A percentile compares a stretch with the other conserved stretches of the same genome.
phyloP scores from a whole-genome alignment of 1,284 basidiomycete genomes.

The Irpex rosettiformis region DNA sequence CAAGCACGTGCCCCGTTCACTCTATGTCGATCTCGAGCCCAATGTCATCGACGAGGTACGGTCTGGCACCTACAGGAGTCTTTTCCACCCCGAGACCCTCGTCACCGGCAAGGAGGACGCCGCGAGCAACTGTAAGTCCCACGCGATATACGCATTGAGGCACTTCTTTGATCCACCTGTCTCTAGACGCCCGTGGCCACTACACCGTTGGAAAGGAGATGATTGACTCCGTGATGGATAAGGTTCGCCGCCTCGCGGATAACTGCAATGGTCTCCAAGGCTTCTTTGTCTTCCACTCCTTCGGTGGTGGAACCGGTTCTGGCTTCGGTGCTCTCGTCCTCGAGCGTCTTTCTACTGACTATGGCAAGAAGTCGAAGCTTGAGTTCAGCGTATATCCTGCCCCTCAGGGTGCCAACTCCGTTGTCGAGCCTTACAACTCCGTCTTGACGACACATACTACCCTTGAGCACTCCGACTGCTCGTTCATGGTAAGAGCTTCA shows the following conservation, averaged over 20 bases:
- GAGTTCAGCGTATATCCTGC: constrained; percentile 99
- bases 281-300: constrained; percentile 99
- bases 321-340: constrained; percentile 98
- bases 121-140: constrained; percentile 90
- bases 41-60: constrained; percentile 98
- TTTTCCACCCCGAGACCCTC: constrained; percentile 99
- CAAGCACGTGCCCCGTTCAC: constrained; percentile 97
- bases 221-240: constrained; percentile 92
- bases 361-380: constrained; percentile 99
- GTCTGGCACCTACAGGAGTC: constrained; percentile 90
- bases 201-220: constrained; percentile 99
- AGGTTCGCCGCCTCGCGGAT: constrained; percentile 93
- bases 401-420: constrained; percentile 92
- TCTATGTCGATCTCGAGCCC: constrained; percentile 97
- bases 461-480: constrained; percentile 99
- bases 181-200: constrained; percentile 89
- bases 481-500: constrained; percentile 77
- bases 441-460: constrained; percentile 99
- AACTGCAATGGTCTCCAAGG: constrained; percentile 98
- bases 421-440: constrained; percentile 99
- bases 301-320: constrained; percentile 99
- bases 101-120: constrained; percentile 99
- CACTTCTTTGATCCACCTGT: not conserved
- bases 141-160: not conserved
- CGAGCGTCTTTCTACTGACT: constrained; percentile 96